phyloP scores from a whole-genome alignment of 495 filamentous ascomycete genomes.

The Amphirosellinia nigrospora region DNA sequence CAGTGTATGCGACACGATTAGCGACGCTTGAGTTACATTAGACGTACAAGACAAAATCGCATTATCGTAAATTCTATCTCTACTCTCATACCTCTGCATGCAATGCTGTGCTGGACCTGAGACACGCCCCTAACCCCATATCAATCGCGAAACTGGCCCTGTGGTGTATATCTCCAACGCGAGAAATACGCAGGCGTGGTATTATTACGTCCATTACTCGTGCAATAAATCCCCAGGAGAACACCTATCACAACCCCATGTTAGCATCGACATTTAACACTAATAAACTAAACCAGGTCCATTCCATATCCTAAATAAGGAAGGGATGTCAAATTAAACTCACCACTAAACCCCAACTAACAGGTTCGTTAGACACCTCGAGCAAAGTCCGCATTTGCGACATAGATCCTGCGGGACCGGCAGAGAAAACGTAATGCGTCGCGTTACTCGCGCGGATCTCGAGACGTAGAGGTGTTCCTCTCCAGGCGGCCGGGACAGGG shows the following conservation, averaged over 20 bases:
- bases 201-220: slow-evolving; percentile 55
- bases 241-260: slow-evolving; percentile 29
- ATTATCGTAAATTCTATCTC: not conserved
- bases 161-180: slow-evolving; percentile 52
- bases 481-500: slow-evolving; percentile 45
- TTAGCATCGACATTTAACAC: not conserved
- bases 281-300: no score
- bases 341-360: slow-evolving; percentile 59
- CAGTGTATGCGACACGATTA: no score
- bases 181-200: slow-evolving; percentile 51
- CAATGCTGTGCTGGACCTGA: no score
- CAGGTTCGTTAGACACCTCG: slow-evolving; percentile 45
- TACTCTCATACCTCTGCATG: not conserved
- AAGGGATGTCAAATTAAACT: slow-evolving; percentile 26
- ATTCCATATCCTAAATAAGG: no score
- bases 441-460: slow-evolving; percentile 54
- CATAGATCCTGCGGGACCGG: slow-evolving; percentile 43
- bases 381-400: slow-evolving; percentile 43
- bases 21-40: no score
- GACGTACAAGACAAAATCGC: not conserved
- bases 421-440: slow-evolving; percentile 54
- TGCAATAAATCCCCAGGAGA: slow-evolving; percentile 57
- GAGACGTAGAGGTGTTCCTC: slow-evolving; percentile 40
- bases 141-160: slow-evolving; percentile 50
- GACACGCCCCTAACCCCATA: not conserved